Evolutionary conservation across 305 asterid species (phyloP).

Genomic region (Fraxinus dipetala): DNA sequence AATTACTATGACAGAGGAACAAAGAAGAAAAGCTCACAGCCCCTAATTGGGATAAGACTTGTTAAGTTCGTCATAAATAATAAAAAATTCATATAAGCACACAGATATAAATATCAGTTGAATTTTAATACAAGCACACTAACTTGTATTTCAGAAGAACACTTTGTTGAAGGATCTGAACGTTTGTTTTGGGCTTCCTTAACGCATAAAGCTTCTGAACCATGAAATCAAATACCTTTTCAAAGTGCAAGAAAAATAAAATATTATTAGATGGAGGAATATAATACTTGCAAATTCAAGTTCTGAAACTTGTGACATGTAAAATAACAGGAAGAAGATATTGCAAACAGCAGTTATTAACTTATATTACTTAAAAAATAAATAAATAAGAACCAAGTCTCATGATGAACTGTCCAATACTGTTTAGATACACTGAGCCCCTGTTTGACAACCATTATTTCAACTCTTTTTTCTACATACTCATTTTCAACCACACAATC

Average conservation of each 20-base stretch:
- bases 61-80: background rate
- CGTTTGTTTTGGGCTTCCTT: conserved; percentile 97
- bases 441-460: no score
- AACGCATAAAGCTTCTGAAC: conserved; percentile 89
- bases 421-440: background rate
- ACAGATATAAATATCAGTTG: conserved; percentile 10
- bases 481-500: no score
- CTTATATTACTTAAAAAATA: conserved; percentile 6
- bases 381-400: background rate
- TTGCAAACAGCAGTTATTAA: conserved; percentile 16
- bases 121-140: conserved; percentile 31
- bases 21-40: background rate
- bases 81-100: background rate
- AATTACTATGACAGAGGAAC: background rate
- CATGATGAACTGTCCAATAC: background rate
- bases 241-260: conserved; percentile 25
- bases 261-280: conserved; percentile 21
- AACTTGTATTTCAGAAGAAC: conserved; percentile 96
- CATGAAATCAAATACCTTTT: conserved; percentile 81
- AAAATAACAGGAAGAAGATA: conserved; percentile 17
- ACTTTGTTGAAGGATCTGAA: conserved; percentile 97
- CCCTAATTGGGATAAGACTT: background rate
- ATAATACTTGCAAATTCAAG: conserved; percentile 6
- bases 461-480: no score
- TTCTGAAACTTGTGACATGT: conserved; percentile 13